Conservation (phyloP, 495 filamentous ascomycete species). For the Hypoxylon trugodes region DNA sequence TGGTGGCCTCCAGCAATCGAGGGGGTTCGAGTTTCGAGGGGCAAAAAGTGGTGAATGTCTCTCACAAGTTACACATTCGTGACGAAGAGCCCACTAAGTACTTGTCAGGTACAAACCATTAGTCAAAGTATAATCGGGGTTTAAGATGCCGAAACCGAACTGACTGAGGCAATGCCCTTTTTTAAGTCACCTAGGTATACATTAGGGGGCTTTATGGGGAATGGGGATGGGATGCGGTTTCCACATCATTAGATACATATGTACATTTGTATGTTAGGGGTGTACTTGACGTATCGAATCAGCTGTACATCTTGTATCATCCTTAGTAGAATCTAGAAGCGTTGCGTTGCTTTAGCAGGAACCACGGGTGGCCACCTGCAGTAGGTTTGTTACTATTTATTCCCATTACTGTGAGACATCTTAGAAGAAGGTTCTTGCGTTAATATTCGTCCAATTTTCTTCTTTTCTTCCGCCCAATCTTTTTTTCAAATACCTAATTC, state of each 20-base stretch:
- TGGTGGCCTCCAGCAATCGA: slow-evolving; percentile 15
- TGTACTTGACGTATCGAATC: slow-evolving; percentile 24
- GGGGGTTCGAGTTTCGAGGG: slow-evolving; percentile 11
- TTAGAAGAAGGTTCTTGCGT: slow-evolving; percentile 4
- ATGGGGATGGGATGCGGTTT: no score
- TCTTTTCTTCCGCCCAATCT: no score
- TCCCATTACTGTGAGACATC: not conserved
- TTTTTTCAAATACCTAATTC: not conserved
- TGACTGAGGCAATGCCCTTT: slow-evolving; percentile 18
- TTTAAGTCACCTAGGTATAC: not conserved
- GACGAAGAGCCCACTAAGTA: slow-evolving; percentile 9
- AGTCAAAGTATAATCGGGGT: slow-evolving; percentile 9
- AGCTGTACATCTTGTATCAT: no score
- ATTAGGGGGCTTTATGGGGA: no score
- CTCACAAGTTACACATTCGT: slow-evolving; percentile 4
- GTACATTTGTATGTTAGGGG: not conserved
- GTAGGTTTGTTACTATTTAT: slow-evolving; percentile 13
- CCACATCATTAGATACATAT: not conserved
- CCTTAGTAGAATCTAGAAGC: slow-evolving; percentile 31
- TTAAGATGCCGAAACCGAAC: slow-evolving; percentile 26
- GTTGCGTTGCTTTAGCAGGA: not conserved
- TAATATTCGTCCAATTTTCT: no score
- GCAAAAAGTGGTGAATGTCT: slow-evolving; percentile 16
- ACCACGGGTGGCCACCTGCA: slow-evolving; percentile 4
- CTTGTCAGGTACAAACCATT: slow-evolving; percentile 3